These are phyloP conservation scores for Lichtheimia hyalospora DNA, from an alignment of 371 early-diverging fungal species.

Conservation along the genomic window DNA sequence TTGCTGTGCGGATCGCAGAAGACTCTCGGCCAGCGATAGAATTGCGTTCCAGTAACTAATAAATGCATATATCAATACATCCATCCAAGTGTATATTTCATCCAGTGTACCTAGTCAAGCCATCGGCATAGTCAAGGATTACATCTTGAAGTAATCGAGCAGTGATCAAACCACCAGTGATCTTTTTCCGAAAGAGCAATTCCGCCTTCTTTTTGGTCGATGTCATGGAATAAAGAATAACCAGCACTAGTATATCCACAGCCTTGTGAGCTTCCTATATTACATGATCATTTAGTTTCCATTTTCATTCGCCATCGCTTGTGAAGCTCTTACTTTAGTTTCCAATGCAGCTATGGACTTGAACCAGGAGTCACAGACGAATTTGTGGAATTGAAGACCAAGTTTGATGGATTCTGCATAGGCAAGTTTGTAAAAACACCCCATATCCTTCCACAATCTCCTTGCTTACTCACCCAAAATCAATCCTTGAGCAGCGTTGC, in stretches of 20 bases:
- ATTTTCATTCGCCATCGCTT: neutral
- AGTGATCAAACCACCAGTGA: constrained; percentile 52
- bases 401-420: constrained; percentile 62
- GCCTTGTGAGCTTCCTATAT: constrained; percentile 46
- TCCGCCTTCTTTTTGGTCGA: constrained; percentile 70
- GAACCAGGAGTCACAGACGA: constrained; percentile 73
- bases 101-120: constrained; percentile 43
- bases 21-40: constrained; percentile 61
- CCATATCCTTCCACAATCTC: too few species aligned
- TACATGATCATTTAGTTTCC: neutral
- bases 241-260: constrained; percentile 67
- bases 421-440: too few species aligned
- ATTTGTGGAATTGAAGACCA: constrained; percentile 68
- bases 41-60: constrained; percentile 57
- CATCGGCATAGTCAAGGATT: constrained; percentile 49
- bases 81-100: too few species aligned
- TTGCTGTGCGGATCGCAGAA: constrained; percentile 59
- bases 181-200: constrained; percentile 54
- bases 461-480: too few species aligned
- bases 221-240: constrained; percentile 66
- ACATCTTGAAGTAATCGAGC: constrained; percentile 52
- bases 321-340: constrained; percentile 1
- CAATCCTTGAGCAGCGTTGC: too few species aligned
- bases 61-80: neutral
- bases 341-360: constrained; percentile 55